phyloP scores from a whole-genome alignment of 2,329 filamentous ascomycete genomes.

The Cytospora schulzeri region DNA sequence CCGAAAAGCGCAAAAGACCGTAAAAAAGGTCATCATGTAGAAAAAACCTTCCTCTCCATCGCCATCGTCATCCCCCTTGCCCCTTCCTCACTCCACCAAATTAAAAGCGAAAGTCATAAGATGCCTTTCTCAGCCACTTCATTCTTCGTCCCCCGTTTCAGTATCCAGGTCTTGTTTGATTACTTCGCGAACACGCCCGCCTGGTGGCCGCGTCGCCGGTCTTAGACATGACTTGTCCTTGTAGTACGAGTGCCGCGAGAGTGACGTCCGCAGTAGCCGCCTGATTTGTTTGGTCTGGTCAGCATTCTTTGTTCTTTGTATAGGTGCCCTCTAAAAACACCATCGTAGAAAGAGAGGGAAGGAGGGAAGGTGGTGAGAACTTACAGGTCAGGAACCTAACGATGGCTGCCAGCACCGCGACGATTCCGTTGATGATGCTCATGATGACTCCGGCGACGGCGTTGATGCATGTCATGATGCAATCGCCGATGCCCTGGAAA shows the following conservation, averaged over 20 bases:
- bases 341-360: no score
- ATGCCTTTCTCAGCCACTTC: background rate
- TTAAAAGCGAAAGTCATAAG: background rate
- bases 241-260: slow-evolving; percentile 7
- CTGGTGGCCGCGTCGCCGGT: slow-evolving; percentile 17
- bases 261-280: slow-evolving; percentile 14
- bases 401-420: slow-evolving; percentile 66
- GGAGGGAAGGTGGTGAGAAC: background rate
- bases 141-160: background rate
- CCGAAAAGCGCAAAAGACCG: slow-evolving; percentile 4
- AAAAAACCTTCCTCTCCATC: background rate
- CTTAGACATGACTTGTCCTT: slow-evolving; percentile 21
- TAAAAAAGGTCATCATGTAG: slow-evolving; percentile 10
- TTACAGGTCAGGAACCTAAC: slow-evolving; percentile 64
- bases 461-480: slow-evolving; percentile 53
- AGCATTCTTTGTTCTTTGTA: background rate
- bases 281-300: background rate
- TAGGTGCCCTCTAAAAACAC: no score
- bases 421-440: slow-evolving; percentile 68
- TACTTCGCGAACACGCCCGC: slow-evolving; percentile 16
- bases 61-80: background rate
- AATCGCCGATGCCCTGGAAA: slow-evolving; percentile 26
- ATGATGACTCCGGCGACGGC: slow-evolving; percentile 66
- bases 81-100: background rate
- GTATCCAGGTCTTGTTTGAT: slow-evolving; percentile 15